A percentile compares a stretch with the other conserved stretches of the same genome.
Conservation (phyloP, 139 green algal species). For the Coccomyxa sp. region DNA sequence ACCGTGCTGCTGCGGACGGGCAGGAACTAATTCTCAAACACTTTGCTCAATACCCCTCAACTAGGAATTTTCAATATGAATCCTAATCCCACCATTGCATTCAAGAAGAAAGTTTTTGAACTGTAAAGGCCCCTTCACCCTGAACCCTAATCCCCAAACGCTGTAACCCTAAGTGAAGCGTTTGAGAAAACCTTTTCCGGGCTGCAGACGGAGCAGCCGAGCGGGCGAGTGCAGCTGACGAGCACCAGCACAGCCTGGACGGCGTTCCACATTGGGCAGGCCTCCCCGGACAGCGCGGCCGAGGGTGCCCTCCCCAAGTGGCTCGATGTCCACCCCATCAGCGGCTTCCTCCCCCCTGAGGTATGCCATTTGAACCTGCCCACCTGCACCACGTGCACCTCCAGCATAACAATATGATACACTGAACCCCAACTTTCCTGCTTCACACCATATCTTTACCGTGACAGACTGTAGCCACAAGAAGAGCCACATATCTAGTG, state of each 20-base stretch:
- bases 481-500: background rate
- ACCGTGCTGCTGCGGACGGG: too few species aligned
- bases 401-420: background rate
- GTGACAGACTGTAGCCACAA: too few species aligned
- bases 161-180: too few species aligned
- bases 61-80: too few species aligned
- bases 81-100: too few species aligned
- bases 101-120: too few species aligned
- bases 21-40: too few species aligned
- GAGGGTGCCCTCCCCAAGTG: conserved; percentile 4
- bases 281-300: conserved; percentile 3
- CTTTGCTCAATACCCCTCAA: too few species aligned
- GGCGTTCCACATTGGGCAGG: background rate
- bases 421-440: too few species aligned
- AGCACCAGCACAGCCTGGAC: conserved; percentile 3
- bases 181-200: too few species aligned
- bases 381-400: background rate
- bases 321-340: conserved; percentile 7
- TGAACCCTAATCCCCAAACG: too few species aligned
- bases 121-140: too few species aligned
- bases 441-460: background rate
- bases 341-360: conserved; percentile 4
- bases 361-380: background rate
- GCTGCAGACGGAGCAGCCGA: background rate
- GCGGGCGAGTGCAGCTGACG: background rate